Base-by-base conservation (phyloP, 2,329 filamentous ascomycete genomes). In the Fusarium decemcellulare region DNA sequence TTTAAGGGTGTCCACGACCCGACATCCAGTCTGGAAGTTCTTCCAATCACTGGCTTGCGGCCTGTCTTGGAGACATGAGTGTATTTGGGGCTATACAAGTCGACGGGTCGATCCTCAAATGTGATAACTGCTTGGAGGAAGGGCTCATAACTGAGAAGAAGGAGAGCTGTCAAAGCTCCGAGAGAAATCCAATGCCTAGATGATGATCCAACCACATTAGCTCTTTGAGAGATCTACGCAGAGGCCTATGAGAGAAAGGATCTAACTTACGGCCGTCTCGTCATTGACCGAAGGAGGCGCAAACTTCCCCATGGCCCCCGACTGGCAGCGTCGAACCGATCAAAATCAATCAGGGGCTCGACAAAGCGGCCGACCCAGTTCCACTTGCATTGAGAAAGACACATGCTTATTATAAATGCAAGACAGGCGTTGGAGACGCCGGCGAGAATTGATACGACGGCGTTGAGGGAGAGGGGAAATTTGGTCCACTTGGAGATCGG, bases 361-460 rank as follows among this genome's bases (percentile, higher is more conserved):
- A 42, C 16, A 12, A 43, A 16, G 10, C 36, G 34, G 2, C 30
- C 51, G 6, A 60, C 7, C 67, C 67, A 72, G 8, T 66, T 70
- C 69, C 69, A 72, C 27, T 70, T 70, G 3, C 51, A 37, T 15
- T 72, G 69, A 0, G 65, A 64, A 5, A 72, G 16, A 14, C 67
- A 72, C 34, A 56, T 58, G 36, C 67, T 63, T 5, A 72, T 40
- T 0, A 42, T 43, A 5, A 61, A 57, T 0, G 56, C 57, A 0
- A 70, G 56, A 3, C 36, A 7, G 0, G 54, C 53, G 5, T 56
- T 56, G 1, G 69, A 62, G 3, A 44, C 53, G 10, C 47, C 51
- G 4, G 59, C 59, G 11, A 72, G 55, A 8, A 72, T 64, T 1
- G 69, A 66, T 0, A 68, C 42, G 2, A 59, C 40, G 2, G 69